Conservation (phyloP, 169 alveolate species). For the Eimeria praecox region DNA sequence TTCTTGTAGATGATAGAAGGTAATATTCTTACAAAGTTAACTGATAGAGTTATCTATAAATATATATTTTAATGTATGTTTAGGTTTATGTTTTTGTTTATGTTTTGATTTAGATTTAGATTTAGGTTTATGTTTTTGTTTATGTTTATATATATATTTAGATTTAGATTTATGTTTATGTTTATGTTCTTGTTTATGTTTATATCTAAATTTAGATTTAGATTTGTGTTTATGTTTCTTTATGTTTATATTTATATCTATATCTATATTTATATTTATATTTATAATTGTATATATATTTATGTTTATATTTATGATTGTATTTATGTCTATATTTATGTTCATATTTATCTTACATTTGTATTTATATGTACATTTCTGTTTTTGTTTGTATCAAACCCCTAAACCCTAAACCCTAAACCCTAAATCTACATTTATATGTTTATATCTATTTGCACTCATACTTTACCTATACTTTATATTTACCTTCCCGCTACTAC, state of each 20-base stretch:
- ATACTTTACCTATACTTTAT: no score
- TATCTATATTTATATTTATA: no score
- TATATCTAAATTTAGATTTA: no score
- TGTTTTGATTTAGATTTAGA: background rate
- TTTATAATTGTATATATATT: background rate
- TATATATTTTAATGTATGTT: background rate
- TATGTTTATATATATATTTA: background rate
- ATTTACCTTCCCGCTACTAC: no score
- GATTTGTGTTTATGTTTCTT: no score
- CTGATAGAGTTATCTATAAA: background rate
- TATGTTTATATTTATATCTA: background rate
- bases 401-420: no score
- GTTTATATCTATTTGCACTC: no score
- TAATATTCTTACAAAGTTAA: background rate
- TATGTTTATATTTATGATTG: background rate
- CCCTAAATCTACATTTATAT: no score
- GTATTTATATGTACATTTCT: background rate
- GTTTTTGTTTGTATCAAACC: no score
- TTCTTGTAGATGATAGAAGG: conserved; percentile 95
- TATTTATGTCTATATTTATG: background rate
- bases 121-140: no score
- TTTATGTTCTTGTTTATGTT: no score
- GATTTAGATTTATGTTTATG: no score
- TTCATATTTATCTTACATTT: background rate
- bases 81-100: background rate